Evolutionary conservation across 2,329 filamentous ascomycete species (phyloP).

Genomic region (Sphaerostilbella broomeana): DNA sequence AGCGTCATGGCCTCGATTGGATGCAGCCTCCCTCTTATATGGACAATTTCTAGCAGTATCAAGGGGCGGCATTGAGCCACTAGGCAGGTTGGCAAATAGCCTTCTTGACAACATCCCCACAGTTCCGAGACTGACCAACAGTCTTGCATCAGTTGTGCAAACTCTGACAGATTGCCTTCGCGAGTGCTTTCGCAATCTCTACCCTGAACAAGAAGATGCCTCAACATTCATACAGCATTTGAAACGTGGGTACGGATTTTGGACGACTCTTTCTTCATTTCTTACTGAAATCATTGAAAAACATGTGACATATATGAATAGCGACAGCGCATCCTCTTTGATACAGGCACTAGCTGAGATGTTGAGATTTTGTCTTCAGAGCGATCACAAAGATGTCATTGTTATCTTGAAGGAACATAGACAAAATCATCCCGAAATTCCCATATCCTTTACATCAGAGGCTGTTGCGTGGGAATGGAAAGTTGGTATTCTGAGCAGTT

Average conservation of each 20-base stretch:
- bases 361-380: constrained; percentile 34
- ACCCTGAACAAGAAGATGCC: constrained; percentile 15
- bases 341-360: constrained; percentile 40
- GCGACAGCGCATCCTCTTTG: constrained; percentile 35
- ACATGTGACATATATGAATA: constrained; percentile 44
- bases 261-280: constrained; percentile 34
- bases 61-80: constrained; percentile 35
- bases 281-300: constrained; percentile 47
- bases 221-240: constrained; percentile 28
- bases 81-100: constrained; percentile 37
- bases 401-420: constrained; percentile 23
- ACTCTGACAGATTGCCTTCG: constrained; percentile 28
- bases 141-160: constrained; percentile 33
- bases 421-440: constrained; percentile 30
- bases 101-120: constrained; percentile 36
- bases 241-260: constrained; percentile 37
- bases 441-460: constrained; percentile 35
- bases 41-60: constrained; percentile 36
- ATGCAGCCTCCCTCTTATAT: constrained; percentile 31
- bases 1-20: constrained; percentile 13
- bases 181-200: constrained; percentile 22
- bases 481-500: constrained; percentile 59
- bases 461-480: constrained; percentile 60
- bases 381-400: constrained; percentile 30
- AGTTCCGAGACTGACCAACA: constrained; percentile 42